Evolutionary conservation across 139 green algal genomes (phyloP).

Genomic region (Volvox reticuliferus): DNA sequence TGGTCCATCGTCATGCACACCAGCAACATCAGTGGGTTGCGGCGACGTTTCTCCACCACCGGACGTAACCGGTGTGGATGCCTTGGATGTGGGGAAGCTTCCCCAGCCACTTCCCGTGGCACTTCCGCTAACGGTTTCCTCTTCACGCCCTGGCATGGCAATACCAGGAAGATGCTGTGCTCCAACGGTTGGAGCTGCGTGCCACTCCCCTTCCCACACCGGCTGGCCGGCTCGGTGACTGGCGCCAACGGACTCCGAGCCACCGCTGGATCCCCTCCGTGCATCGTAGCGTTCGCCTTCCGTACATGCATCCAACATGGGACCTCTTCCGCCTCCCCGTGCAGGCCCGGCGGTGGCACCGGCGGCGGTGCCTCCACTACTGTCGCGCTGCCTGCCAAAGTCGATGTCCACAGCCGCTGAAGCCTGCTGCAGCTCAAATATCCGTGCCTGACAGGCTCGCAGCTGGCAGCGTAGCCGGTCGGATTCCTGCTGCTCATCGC

Average conservation of each 20-base stretch:
- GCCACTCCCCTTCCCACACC: too few relatives aligned
- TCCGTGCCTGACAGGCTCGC: neutral
- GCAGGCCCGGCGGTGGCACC: too few relatives aligned
- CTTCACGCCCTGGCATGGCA: too few relatives aligned
- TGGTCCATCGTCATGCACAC: too few relatives aligned
- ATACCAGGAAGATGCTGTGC: too few relatives aligned
- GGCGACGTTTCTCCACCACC: neutral
- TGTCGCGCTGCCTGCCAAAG: neutral
- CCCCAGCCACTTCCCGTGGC: neutral
- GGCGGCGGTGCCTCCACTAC: neutral
- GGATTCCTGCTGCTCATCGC: neutral
- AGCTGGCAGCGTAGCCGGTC: constrained; percentile 8
- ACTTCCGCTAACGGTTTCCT: neutral
- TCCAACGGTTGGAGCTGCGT: too few relatives aligned
- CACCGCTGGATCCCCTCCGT: neutral
- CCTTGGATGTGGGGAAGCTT: neutral
- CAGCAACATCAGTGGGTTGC: too few relatives aligned
- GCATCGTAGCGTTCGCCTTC: neutral
- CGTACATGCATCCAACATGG: neutral
- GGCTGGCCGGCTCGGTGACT: too few relatives aligned
- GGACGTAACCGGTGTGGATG: neutral
- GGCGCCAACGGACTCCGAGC: too few relatives aligned
- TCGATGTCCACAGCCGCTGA: neutral
- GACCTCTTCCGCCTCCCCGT: too few relatives aligned
- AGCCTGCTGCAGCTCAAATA: neutral